phyloP scores from a whole-genome alignment of 176 grass and related monocot species.

The Juncus inflexus region DNA sequence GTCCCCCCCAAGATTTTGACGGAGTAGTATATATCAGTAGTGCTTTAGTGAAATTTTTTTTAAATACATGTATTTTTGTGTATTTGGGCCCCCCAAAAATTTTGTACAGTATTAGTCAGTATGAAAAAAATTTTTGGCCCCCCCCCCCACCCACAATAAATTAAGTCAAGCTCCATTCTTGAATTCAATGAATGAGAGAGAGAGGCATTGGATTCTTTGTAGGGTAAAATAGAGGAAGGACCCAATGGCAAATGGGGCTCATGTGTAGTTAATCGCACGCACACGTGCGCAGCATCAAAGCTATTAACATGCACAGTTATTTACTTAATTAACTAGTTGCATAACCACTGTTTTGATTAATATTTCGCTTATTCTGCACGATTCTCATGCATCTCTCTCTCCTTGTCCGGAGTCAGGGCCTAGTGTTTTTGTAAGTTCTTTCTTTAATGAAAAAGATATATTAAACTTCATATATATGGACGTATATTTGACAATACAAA shows the following conservation, averaged over 20 bases:
- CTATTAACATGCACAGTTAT: not conserved
- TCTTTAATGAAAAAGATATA: too few species aligned
- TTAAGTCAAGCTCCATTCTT: too few species aligned
- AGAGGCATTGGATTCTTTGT: conserved; percentile 23
- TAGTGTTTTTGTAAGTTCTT: too few species aligned
- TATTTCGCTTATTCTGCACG: conserved; percentile 13
- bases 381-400: conserved; percentile 1
- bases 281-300: conserved; percentile 20
- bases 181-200: not conserved
- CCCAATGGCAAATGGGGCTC: not conserved
- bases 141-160: too few species aligned
- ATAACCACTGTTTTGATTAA: conserved; percentile 1
- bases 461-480: not conserved
- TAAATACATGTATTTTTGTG: too few species aligned
- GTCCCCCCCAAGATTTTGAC: too few species aligned
- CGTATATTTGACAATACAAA: not conserved
- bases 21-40: too few species aligned
- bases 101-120: too few species aligned
- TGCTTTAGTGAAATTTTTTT: too few species aligned
- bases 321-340: conserved; percentile 2
- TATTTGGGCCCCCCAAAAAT: too few species aligned
- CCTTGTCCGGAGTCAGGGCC: not conserved
- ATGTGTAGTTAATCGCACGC: conserved; percentile 7
- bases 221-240: conserved; percentile 1
- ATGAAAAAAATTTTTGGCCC: too few species aligned